Percentiles rank a stretch among this genome's conserved stretches.
Evolutionary conservation across 192 early-diverging fungal species (phyloP).

Genomic region (Funneliformis mosseae): DNA sequence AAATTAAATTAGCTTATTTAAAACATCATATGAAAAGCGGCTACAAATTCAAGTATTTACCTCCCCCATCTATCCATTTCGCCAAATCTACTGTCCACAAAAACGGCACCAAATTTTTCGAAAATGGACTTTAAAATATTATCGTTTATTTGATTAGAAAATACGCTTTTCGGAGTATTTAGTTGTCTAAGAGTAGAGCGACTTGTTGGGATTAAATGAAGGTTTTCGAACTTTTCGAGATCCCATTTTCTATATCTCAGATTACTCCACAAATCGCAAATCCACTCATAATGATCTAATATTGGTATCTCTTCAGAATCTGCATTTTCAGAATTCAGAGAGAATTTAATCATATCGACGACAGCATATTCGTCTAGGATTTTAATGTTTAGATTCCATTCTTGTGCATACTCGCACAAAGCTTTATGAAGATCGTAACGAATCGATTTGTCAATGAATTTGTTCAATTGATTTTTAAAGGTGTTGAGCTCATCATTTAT

Average conservation of each 20-base stretch:
- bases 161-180: background rate
- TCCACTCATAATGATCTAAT: background rate
- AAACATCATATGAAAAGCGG: background rate
- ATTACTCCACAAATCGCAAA: constrained; percentile 1
- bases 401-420: background rate
- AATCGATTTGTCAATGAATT: constrained; percentile 19
- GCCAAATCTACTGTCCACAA: background rate
- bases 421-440: background rate
- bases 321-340: background rate
- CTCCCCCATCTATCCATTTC: background rate
- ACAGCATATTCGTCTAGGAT: background rate
- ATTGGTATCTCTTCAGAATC: background rate
- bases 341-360: background rate
- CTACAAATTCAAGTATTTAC: background rate
- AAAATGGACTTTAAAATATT: background rate
- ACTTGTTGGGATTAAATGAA: constrained; percentile 17
- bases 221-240: background rate
- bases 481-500: background rate
- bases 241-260: background rate
- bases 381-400: constrained; percentile 8
- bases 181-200: background rate
- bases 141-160: background rate
- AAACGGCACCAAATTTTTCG: background rate
- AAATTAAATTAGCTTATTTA: background rate
- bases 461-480: background rate